Base-by-base conservation (phyloP, 768 basidiomycete species). In the Boletus fagicola region DNA sequence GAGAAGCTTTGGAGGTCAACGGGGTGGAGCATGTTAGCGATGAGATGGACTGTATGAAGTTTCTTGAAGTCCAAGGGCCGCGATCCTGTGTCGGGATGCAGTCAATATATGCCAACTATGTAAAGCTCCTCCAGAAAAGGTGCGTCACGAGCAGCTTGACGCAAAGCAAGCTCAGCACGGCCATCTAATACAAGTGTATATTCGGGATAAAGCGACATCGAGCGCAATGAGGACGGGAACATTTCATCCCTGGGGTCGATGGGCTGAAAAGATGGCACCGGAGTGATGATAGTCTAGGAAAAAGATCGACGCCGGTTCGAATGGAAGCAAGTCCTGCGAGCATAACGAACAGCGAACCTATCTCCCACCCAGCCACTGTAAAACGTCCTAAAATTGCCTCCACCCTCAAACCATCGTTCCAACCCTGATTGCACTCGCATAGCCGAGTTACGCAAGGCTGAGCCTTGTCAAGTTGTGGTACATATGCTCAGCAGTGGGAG, bases 281-380 rank as follows among this genome's bases (percentile, higher is more conserved):
- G 13, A 65, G 60, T 20, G 60, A 53, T 10, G 26, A 49, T 6
- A 65, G 40, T 16, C 52, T 54, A 18, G 63, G 63, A 31, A 64
- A 65, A n/a, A 56, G 43, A 18, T 55, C 54, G 38, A 39, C 15
- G 33, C 48, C 36, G 9, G 51, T 5, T 39, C 63, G 64, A 16
- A 66, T 53, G 42, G 39, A 55, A 35, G 39, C 56, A 5, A 65
- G 57, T 43, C 61, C 50, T 26, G 30, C 65, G 61, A 16, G 65
- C 65, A 48, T 60, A 59, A 15, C 49, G 51, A 50, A 66, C 64
- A 22, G 65, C 63, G 35, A 63, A 66, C n/a, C 52, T 52, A 15
- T 66, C 65, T 2, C 61, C 65, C 8, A 66, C 49, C 57, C 58
- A 59, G 16, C 65, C 65, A 9, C 64, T 66, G 39, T 62, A 66